Evolutionary conservation across 176 grass and related monocot species (phyloP).

Genomic region (Lolium perenne): DNA sequence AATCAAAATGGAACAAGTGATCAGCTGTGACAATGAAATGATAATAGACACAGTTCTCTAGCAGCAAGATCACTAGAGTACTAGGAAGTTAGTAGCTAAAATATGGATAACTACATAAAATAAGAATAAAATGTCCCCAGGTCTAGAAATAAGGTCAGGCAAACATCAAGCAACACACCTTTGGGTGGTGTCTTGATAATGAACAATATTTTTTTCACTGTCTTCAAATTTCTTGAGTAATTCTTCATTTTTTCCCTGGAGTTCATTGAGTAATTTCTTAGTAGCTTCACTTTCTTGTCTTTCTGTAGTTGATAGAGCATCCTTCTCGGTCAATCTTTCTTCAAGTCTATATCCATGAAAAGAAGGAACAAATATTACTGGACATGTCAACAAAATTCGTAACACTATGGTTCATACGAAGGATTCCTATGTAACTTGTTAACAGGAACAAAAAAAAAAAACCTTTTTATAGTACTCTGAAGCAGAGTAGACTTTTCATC

Average conservation of each 20-base stretch:
- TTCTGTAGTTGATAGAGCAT: conserved; percentile 58
- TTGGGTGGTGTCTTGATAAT: conserved; percentile 61
- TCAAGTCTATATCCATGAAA: conserved; percentile 66
- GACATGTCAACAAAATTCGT: conserved; percentile 14
- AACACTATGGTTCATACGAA: conserved; percentile 25
- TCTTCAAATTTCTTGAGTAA: conserved; percentile 63
- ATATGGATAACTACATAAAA: conserved; percentile 32
- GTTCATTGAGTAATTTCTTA: conserved; percentile 65
- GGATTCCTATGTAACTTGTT: conserved; percentile 31
- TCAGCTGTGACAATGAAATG: conserved; percentile 13
- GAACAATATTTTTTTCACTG: conserved; percentile 53
- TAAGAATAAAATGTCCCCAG: conserved; percentile 31
- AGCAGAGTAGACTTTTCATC: conserved; percentile 65
- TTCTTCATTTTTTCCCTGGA: conserved; percentile 58
- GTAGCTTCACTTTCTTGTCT: conserved; percentile 64
- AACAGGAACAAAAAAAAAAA: not conserved
- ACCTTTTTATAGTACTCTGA: conserved; percentile 78
- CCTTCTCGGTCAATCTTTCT: conserved; percentile 74
- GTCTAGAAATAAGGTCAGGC: conserved; percentile 15
- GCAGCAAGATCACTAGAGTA: conserved; percentile 30
- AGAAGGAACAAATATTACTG: conserved; percentile 41
- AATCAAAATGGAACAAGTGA: conserved; percentile 46
- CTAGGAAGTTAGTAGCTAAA: conserved; percentile 7
- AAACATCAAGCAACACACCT: conserved; percentile 55
- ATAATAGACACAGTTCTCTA: conserved; percentile 36